These are phyloP conservation scores for Trifolium dubium DNA, from an alignment of 306 rosid species.

Conservation along the genomic window DNA sequence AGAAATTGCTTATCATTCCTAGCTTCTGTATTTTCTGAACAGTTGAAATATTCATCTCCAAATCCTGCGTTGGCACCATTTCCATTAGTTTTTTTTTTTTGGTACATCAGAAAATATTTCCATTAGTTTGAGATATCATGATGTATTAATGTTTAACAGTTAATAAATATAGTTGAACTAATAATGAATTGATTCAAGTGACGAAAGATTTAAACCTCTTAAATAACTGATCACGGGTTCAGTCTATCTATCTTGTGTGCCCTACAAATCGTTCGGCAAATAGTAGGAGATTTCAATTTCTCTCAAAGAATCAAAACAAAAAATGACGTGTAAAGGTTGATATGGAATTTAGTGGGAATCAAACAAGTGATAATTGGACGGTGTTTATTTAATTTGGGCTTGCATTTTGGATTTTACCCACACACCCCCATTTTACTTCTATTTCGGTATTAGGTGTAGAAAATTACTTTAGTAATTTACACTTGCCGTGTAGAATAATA, in stretches of 20 bases:
- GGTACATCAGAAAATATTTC: too few relatives aligned
- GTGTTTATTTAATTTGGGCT: background rate
- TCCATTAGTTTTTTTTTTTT: slow-evolving; percentile 26
- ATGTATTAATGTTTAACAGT: background rate
- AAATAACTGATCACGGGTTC: too few relatives aligned
- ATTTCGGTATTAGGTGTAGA: background rate
- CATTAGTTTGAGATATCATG: slow-evolving; percentile 15
- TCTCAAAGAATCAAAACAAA: background rate
- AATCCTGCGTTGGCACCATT: slow-evolving; percentile 37
- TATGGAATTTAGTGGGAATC: background rate
- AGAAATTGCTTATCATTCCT: slow-evolving; percentile 36
- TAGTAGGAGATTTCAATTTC: too few relatives aligned
- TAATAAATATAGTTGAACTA: too few relatives aligned
- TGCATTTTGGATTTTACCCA: slow-evolving; percentile 7
- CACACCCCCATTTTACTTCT: slow-evolving; percentile 2
- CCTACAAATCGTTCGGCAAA: too few relatives aligned
- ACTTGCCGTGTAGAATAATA: background rate
- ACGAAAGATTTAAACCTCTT: too few relatives aligned
- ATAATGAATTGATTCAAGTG: too few relatives aligned
- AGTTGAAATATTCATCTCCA: slow-evolving; percentile 46
- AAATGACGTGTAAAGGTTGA: background rate
- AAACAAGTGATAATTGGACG: background rate
- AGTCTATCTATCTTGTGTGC: too few relatives aligned
- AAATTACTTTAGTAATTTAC: background rate
- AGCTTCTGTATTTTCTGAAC: slow-evolving; percentile 6